Evolutionary conservation across 2,329 filamentous ascomycete species (phyloP).

Genomic region (Diplodia sapinea): DNA sequence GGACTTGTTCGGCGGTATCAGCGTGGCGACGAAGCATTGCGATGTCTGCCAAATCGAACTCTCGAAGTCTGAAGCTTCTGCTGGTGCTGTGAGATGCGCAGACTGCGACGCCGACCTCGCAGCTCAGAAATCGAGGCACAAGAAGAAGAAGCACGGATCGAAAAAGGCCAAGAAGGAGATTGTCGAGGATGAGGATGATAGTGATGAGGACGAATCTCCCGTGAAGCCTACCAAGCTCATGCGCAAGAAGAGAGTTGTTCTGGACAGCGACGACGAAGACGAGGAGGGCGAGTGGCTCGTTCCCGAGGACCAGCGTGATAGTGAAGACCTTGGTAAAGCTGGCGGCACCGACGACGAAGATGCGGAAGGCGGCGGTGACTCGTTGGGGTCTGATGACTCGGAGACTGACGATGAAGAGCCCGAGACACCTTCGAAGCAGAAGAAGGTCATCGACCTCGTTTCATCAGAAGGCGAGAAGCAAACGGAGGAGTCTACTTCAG

Average conservation of each 20-base stretch:
- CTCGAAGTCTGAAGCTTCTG: slow-evolving; percentile 59
- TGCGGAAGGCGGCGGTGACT: slow-evolving; percentile 84
- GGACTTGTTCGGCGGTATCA: slow-evolving; percentile 83
- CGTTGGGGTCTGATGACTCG: slow-evolving; percentile 73
- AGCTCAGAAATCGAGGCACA: slow-evolving; percentile 53
- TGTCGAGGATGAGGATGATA: slow-evolving; percentile 47
- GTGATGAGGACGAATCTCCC: slow-evolving; percentile 42
- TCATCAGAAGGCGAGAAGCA: slow-evolving; percentile 49
- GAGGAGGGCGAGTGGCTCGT: slow-evolving; percentile 82
- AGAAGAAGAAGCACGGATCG: slow-evolving; percentile 53
- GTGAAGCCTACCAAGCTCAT: slow-evolving; percentile 21
- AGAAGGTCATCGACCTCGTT: slow-evolving; percentile 62
- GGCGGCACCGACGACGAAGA: slow-evolving; percentile 89
- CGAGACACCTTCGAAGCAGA: slow-evolving; percentile 41
- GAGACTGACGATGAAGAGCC: slow-evolving; percentile 59
- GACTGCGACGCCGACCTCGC: slow-evolving; percentile 78
- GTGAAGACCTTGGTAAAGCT: slow-evolving; percentile 71
- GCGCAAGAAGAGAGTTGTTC: slow-evolving; percentile 50
- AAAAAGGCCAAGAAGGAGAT: slow-evolving; percentile 50
- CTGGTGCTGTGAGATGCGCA: slow-evolving; percentile 66
- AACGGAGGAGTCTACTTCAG: slow-evolving; percentile 35
- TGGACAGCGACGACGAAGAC: slow-evolving; percentile 70
- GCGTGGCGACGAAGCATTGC: slow-evolving; percentile 77
- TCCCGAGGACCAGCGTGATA: slow-evolving; percentile 66
- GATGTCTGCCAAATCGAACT: slow-evolving; percentile 80